Evolutionary conservation across 2,329 filamentous ascomycete genomes (phyloP), one percentile per base, ranked within the genome.

Genomic region (Fusarium neocosmosporiellum): DNA sequence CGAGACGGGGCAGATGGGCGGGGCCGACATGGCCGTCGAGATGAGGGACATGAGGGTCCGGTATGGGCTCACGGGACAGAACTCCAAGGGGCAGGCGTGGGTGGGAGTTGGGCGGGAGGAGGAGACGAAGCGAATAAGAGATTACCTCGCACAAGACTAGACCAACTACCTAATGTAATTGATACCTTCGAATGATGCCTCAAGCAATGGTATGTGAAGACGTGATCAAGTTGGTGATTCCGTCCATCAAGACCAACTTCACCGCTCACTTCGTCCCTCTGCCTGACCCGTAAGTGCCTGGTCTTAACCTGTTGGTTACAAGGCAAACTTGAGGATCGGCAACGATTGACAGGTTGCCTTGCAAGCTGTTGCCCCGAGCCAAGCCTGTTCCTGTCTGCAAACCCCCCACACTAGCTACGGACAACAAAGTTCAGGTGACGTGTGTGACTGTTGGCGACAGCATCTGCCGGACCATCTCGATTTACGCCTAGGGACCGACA

Each of bases 381-480:
- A 57, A 57, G 54, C 31, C 18, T 46, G 46, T 39, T 22, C 53
- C 20, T 22, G 20, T 33, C 39, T 16, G 20, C 20, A 14, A 37
- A 36, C 41, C 31, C 50, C 43, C 50, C 57, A 33, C 14, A 20
- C n/a, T n/a, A 16, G 29, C 29, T 41, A 54, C 50, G 20, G 50
- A 20, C 22, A 67, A 65, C 58, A 29, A 39, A 22, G 43, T 27
- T 34, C 33, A 24, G 53, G 50, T 57, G 39, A 22, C 22, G 39
- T 54, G 54, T 33, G 48, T 41, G 34, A 39, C 13, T 36, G 55
- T 43, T 59, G 62, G 48, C 24, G 24, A 70, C 48, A 65, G 55
- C 27, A 41, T 63, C 33, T 22, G 22, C 55, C 59, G n/a, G 24
- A 39, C 24, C 16, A 54, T 59, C 37, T 59, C 48, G 53, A 59